Conservation (phyloP, 1,284 basidiomycete species). For the Malassezia arunalokei region DNA sequence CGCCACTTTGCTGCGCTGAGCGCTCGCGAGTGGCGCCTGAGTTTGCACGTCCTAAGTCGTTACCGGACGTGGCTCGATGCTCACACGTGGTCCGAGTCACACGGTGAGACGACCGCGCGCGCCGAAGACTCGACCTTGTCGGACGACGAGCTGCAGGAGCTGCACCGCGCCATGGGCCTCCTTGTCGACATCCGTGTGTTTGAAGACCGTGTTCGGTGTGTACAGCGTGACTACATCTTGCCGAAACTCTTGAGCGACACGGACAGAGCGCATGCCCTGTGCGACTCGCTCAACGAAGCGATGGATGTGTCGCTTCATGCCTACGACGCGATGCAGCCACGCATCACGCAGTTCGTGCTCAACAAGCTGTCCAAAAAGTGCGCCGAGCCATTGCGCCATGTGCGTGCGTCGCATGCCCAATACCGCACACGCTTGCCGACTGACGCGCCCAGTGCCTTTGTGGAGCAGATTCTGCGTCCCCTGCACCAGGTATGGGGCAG, state of each 20-base stretch:
- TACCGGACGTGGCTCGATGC: conserved; percentile 32
- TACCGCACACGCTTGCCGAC: conserved; percentile 51
- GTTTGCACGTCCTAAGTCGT: conserved; percentile 34
- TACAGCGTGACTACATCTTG: neutral
- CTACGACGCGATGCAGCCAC: neutral
- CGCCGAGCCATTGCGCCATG: conserved; percentile 70
- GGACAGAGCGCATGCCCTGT: neutral
- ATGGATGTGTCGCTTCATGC: conserved; percentile 14
- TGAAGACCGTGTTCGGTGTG: conserved; percentile 7
- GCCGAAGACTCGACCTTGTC: neutral
- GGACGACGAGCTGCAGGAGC: neutral
- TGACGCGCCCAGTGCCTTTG: conserved; percentile 64
- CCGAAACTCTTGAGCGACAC: conserved; percentile 3
- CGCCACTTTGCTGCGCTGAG: conserved; percentile 28
- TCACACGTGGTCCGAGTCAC: neutral
- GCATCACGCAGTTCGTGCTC: conserved; percentile 8
- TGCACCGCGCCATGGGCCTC: neutral
- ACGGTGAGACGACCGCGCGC: neutral
- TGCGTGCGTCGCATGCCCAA: conserved; percentile 74
- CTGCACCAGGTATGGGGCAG: conserved; percentile 43
- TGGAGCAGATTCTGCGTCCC: conserved; percentile 66
- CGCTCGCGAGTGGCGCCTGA: conserved; percentile 36
- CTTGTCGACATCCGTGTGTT: conserved; percentile 3
- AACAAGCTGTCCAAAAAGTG: conserved; percentile 63
- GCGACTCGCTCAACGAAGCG: neutral